Conservation (phyloP, 1,284 basidiomycete species). For the Exobasidium cylindrosporum region DNA sequence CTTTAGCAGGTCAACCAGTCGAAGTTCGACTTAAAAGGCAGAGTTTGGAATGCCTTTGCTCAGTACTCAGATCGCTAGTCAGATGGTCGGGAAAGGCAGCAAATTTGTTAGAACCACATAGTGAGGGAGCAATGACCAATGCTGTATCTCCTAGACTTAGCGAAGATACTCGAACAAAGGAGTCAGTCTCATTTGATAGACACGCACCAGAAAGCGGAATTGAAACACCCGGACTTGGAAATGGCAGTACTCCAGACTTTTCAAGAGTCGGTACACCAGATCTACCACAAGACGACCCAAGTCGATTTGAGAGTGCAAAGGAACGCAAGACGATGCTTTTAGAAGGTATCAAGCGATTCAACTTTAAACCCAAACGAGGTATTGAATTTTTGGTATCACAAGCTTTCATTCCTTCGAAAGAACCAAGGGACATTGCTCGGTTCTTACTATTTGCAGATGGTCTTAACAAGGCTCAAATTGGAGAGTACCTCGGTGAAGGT, state of each 20-base stretch:
- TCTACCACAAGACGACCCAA: constrained; percentile 71
- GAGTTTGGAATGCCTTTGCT: constrained; percentile 52
- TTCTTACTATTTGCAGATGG: constrained; percentile 90
- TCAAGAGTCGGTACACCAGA: constrained; percentile 16
- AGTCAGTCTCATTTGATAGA: not conserved
- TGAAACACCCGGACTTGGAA: not conserved
- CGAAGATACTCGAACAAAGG: not conserved
- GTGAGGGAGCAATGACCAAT: not conserved
- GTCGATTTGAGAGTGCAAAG: constrained; percentile 90
- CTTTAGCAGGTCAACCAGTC: constrained; percentile 29
- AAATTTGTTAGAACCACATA: not conserved
- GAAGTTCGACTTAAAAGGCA: constrained; percentile 52
- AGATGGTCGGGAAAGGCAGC: constrained; percentile 36
- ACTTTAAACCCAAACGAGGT: constrained; percentile 87
- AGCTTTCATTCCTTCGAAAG: constrained; percentile 76
- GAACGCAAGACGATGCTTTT: constrained; percentile 92
- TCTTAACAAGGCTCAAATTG: constrained; percentile 90
- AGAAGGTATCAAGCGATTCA: constrained; percentile 96
- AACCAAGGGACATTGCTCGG: constrained; percentile 76
- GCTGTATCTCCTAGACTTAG: not conserved
- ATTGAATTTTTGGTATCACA: constrained; percentile 83
- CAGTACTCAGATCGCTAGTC: constrained; percentile 51
- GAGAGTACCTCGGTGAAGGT: constrained; percentile 81
- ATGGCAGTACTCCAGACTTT: constrained; percentile 3
- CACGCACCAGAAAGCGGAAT: not conserved